Evolutionary conservation across 495 filamentous ascomycete genomes (phyloP), one percentile per base, ranked within the genome.

Genomic region (Niebla homalea): DNA sequence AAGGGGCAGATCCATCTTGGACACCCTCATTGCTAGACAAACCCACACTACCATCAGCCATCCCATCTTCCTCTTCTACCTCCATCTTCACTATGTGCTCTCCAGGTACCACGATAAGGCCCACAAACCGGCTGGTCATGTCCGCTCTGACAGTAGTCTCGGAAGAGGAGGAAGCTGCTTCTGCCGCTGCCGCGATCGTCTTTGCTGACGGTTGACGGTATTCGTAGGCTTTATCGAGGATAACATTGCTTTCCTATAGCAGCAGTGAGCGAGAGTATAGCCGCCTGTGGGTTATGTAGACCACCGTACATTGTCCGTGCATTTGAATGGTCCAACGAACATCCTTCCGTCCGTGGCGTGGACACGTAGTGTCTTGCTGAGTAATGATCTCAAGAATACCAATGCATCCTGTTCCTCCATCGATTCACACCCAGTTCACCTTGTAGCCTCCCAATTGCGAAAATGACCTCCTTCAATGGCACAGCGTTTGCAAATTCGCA

Each of bases 241-340:
- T 86, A 55, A 97, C 70, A 64, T 98, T 98, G 44, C 75, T 74
- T 39, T 85, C 82, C 84, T 87, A 59, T 8, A 14, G 11, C 15
- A 48, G 16, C 5, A 2, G 18, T 19, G 39, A 41, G 21, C 21
- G 10, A 41, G 19, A n/a, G n/a, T 22, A 25, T 10, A 49, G 35
- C n/a, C 26, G 18, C 38, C 19, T 44, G 0, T 10, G 4, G 11
- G 29, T 39, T 15, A 18, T 23, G 32, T 19, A 20, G 46, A 23
- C 15, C 5, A 29, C 68, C 72, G 40, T 57, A 94, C 92, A 45
- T 84, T 80, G 69, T 98, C 92, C 19, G 88, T 94, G 66, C 93
- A 97, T 65, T 90, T 96, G 68, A 98, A 85, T 50, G 77, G 70
- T 32, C 92, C 92, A 36, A 87, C 72, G 65, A 97, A 98, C 70